Percentiles rank a stretch among this genome's conserved stretches.
These are phyloP conservation scores for Cercophora scortea DNA, from an alignment of 495 filamentous ascomycete genomes.

Conservation along the genomic window DNA sequence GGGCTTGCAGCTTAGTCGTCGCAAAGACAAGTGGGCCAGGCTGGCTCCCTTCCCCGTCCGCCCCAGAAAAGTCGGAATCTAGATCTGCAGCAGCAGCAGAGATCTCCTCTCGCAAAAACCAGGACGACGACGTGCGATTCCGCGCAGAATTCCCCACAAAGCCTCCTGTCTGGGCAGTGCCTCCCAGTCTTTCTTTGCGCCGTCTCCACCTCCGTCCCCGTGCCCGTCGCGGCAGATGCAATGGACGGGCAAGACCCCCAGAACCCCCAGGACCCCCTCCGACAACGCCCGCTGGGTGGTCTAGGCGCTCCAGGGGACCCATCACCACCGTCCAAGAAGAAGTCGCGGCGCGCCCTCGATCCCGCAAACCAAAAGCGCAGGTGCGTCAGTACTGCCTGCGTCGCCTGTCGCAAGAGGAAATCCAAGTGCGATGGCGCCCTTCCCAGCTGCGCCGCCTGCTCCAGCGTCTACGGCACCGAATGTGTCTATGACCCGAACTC, in stretches of 20 bases:
- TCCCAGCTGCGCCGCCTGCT: slow-evolving; percentile 88
- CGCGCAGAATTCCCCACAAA: too few species aligned
- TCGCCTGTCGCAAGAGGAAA: slow-evolving; percentile 84
- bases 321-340: slow-evolving; percentile 36
- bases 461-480: slow-evolving; percentile 88
- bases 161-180: too few species aligned
- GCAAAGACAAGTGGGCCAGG: too few species aligned
- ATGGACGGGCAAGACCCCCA: neutral
- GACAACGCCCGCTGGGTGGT: neutral
- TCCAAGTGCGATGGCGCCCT: slow-evolving; percentile 94
- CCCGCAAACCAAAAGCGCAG: slow-evolving; percentile 60
- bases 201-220: too few species aligned
- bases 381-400: slow-evolving; percentile 89
- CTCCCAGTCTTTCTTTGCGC: too few species aligned
- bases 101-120: too few species aligned
- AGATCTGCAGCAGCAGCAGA: too few species aligned
- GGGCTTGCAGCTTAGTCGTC: too few species aligned
- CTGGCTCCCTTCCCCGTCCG: too few species aligned
- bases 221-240: too few species aligned
- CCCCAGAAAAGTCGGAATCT: too few species aligned
- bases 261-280: neutral
- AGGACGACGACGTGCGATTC: too few species aligned
- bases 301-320: neutral
- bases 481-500: slow-evolving; percentile 94
- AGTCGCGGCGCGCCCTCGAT: slow-evolving; percentile 40